Conservation (phyloP, 768 basidiomycete genomes). For the Boletellus emodensis region DNA sequence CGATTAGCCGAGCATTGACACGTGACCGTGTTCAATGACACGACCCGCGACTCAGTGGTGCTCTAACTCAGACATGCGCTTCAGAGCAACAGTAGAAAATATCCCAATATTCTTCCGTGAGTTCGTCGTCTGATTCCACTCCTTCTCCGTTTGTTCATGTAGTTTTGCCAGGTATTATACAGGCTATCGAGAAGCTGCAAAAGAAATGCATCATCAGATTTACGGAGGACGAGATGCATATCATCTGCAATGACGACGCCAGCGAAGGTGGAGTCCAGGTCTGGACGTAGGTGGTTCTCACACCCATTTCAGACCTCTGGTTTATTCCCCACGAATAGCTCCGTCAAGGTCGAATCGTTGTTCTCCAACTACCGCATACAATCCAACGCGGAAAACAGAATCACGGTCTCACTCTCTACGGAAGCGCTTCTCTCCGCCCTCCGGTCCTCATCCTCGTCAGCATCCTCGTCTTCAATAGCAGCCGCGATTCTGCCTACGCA, state of each 20-base stretch:
- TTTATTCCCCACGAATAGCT: constrained; percentile 34
- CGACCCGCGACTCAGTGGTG: background rate
- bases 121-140: constrained; percentile 10
- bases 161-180: constrained; percentile 57
- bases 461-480: constrained; percentile 36
- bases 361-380: constrained; percentile 81
- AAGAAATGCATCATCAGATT: constrained; percentile 83
- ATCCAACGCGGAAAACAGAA: constrained; percentile 79
- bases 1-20: constrained; percentile 8
- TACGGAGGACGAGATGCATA: constrained; percentile 66
- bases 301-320: constrained; percentile 8
- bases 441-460: constrained; percentile 54
- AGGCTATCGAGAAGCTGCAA: constrained; percentile 79
- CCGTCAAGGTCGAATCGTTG: constrained; percentile 62
- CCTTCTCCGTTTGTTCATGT: background rate
- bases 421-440: constrained; percentile 75
- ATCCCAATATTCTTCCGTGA: constrained; percentile 53
- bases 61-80: constrained; percentile 49
- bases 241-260: constrained; percentile 78
- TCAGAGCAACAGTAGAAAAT: constrained; percentile 57
- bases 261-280: constrained; percentile 86
- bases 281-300: constrained; percentile 59
- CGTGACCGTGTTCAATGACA: constrained; percentile 21
- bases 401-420: constrained; percentile 66
- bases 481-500: constrained; percentile 32